Evolutionary conservation across 2,329 filamentous ascomycete species (phyloP).

Genomic region (Colletotrichum sp.): DNA sequence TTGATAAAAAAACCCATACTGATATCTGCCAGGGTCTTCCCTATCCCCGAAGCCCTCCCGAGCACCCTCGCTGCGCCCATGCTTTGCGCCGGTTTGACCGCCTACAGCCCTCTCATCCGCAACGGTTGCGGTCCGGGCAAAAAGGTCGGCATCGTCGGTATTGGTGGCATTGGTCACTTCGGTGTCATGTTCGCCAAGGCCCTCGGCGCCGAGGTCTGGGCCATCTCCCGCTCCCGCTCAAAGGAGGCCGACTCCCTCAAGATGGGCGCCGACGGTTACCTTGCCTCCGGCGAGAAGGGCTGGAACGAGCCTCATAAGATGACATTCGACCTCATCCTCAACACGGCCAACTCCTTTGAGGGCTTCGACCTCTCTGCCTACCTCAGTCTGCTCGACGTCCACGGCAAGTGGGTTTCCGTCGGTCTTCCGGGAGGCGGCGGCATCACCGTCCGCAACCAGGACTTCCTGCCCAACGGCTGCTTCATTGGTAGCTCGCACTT

Average conservation of each 20-base stretch:
- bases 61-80: slow-evolving; percentile 73
- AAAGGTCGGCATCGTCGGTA: slow-evolving; percentile 77
- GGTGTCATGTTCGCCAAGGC: slow-evolving; percentile 74
- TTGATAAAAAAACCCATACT: background rate
- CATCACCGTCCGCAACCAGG: slow-evolving; percentile 73
- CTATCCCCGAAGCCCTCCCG: slow-evolving; percentile 75
- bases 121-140: slow-evolving; percentile 79
- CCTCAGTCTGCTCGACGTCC: slow-evolving; percentile 80
- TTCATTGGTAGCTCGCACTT: slow-evolving; percentile 75
- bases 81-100: slow-evolving; percentile 85
- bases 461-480: slow-evolving; percentile 76
- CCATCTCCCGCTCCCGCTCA: slow-evolving; percentile 62
- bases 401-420: slow-evolving; percentile 80
- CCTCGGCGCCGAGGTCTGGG: slow-evolving; percentile 66
- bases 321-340: slow-evolving; percentile 79
- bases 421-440: slow-evolving; percentile 80
- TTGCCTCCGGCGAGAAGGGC: slow-evolving; percentile 61
- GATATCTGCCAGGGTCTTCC: slow-evolving; percentile 55
- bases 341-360: slow-evolving; percentile 72
- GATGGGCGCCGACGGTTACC: slow-evolving; percentile 66
- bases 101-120: slow-evolving; percentile 78
- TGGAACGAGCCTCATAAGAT: slow-evolving; percentile 63
- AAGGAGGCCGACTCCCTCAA: slow-evolving; percentile 64
- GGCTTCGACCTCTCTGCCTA: slow-evolving; percentile 74
- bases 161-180: slow-evolving; percentile 76